Evolutionary conservation across 768 basidiomycete species (phyloP), one percentile per base, ranked within the genome.

Genomic region (Podaxis mareebaensis): DNA sequence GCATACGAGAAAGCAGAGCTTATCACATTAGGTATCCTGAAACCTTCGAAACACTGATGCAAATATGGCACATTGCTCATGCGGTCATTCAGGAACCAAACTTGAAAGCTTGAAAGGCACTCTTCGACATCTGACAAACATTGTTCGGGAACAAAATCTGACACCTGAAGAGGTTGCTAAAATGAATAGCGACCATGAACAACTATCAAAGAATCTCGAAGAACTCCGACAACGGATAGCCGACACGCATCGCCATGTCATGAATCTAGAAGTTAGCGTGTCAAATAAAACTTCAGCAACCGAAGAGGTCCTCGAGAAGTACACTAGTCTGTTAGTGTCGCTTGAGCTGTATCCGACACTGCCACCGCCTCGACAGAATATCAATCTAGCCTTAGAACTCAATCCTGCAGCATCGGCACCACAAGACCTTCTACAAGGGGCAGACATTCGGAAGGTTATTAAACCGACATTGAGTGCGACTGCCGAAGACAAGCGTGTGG

Each of bases 151-250:
- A 36, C 97, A 99, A 74, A 96, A 97, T 70, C 82, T 99, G 49
- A 86, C 92, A 1, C 91, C 92, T 0, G 93, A 96, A 73, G 96
- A 99, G 75, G 94, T 97, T 46, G 76, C 85, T 59, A 88, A 88
- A 40, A 96, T 99, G 93, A 95, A 90, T 69, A 87, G 87, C 4
- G 95, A 98, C 67, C 90, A 94, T 62, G 92, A 95, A 68, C 85
- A 81, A 28, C 81, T 96, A 39, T 79, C 85, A 3, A 84, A 87
- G 56, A 90, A 84, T 67, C 76, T 95, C 59, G 88, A 90, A 66
- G 91, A 92, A 64, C 84, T 95, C 60, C 89, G 86, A 66, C 79
- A 85, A 64, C 94, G 90, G 70, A 85, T 93, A 7, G 75, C 85
- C 0, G 90, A 95, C 67, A 86, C 89, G 2, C 88, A 89, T 63